Conservation (phyloP, 371 early-diverging fungal genomes). For the Coemansia sp. region DNA sequence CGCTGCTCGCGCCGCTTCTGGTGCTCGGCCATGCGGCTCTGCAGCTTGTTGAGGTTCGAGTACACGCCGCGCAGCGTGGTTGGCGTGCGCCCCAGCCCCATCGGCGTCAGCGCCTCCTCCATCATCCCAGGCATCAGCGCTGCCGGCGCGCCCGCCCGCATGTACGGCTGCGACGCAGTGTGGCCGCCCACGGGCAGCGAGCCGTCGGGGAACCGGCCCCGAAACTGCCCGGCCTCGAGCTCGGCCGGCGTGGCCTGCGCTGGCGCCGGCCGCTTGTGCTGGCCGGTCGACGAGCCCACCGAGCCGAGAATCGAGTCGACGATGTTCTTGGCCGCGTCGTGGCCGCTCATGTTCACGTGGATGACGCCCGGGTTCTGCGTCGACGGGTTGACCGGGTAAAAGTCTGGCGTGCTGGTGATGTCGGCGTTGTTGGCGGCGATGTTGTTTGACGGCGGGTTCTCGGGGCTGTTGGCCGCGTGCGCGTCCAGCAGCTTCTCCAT, state of each 20-base stretch:
- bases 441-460: constrained; percentile 29
- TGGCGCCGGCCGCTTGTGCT: constrained; percentile 2
- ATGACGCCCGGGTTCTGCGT: constrained; percentile 43
- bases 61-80: constrained; percentile 44
- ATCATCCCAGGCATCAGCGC: not conserved
- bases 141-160: too few relatives aligned
- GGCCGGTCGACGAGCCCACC: constrained; percentile 31
- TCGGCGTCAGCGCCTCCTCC: constrained; percentile 2
- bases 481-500: constrained; percentile 40
- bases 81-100: constrained; percentile 21
- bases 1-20: constrained; percentile 40
- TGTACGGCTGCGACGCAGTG: too few relatives aligned
- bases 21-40: constrained; percentile 46
- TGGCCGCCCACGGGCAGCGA: not conserved
- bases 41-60: constrained; percentile 44
- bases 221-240: constrained; percentile 26
- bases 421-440: constrained; percentile 47
- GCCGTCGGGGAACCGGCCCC: not conserved
- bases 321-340: constrained; percentile 37
- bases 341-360: constrained; percentile 48
- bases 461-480: constrained; percentile 27
- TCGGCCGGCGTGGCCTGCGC: constrained; percentile 22
- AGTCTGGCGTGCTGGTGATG: constrained; percentile 31
- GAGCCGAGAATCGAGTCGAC: constrained; percentile 42
- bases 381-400: constrained; percentile 43